phyloP scores from a whole-genome alignment of 768 basidiomycete species.

The Fomitopsis pulvina region DNA sequence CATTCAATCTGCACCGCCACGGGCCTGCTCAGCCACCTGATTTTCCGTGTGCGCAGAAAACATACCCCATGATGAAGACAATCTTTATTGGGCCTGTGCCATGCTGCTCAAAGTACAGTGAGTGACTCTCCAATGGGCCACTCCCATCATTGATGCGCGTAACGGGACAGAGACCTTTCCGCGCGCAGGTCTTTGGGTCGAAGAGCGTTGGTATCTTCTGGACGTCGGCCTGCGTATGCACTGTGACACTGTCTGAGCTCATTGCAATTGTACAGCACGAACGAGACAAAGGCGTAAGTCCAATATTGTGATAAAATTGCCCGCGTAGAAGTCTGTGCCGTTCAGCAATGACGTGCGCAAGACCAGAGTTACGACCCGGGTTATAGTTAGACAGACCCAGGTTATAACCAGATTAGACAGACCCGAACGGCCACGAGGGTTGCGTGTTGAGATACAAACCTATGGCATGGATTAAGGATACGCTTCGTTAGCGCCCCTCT shows the following conservation, averaged over 20 bases:
- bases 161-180: slow-evolving; percentile 75
- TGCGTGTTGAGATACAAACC: too few species aligned
- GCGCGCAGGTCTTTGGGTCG: slow-evolving; percentile 51
- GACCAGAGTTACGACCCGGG: too few species aligned
- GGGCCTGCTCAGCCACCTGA: background rate
- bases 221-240: background rate
- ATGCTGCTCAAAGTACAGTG: slow-evolving; percentile 76
- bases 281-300: too few species aligned
- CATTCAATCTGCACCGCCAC: slow-evolving; percentile 43
- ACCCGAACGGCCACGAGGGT: too few species aligned
- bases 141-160: slow-evolving; percentile 42
- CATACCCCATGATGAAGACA: slow-evolving; percentile 73
- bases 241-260: background rate
- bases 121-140: slow-evolving; percentile 54
- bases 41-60: background rate
- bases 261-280: too few species aligned
- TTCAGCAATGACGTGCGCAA: too few species aligned
- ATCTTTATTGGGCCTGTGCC: slow-evolving; percentile 60
- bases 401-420: too few species aligned
- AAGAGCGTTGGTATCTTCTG: slow-evolving; percentile 37
- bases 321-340: too few species aligned
- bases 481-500: too few species aligned
- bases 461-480: too few species aligned
- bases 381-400: too few species aligned
- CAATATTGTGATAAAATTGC: too few species aligned